Conservation (phyloP, 2,329 filamentous ascomycete genomes). For the Rhinocladiella mackenziei region DNA sequence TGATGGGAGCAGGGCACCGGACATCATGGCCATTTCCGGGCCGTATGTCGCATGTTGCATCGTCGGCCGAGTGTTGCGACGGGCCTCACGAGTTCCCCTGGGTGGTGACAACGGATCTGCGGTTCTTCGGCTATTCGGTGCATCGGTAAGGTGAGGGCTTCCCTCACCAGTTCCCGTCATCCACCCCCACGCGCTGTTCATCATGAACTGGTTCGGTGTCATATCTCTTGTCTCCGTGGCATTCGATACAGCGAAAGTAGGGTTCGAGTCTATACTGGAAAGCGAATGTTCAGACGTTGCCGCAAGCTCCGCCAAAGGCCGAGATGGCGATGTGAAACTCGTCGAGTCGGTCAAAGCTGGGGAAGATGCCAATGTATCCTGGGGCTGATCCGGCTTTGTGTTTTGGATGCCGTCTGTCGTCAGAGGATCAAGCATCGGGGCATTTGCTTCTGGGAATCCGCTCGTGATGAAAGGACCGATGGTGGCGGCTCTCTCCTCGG, state of each 20-base stretch:
- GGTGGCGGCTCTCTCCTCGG: slow-evolving; percentile 16
- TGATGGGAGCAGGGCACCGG: too few species aligned
- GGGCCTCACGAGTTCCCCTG: too few species aligned
- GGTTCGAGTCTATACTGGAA: slow-evolving; percentile 1
- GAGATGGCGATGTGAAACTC: too few species aligned
- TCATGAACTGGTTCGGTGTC: background rate
- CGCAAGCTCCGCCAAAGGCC: slow-evolving; percentile 15
- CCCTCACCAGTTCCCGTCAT: background rate
- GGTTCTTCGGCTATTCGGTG: too few species aligned
- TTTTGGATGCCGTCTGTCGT: background rate
- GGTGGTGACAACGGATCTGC: too few species aligned
- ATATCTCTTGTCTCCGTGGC: background rate
- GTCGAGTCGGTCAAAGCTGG: slow-evolving; percentile 3
- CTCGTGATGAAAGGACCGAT: slow-evolving; percentile 15
- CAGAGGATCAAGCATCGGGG: background rate
- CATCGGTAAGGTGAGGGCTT: background rate
- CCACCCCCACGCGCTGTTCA: background rate
- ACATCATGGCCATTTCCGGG: too few species aligned
- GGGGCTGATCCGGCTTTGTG: background rate
- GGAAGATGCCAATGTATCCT: slow-evolving; percentile 7
- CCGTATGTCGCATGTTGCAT: too few species aligned
- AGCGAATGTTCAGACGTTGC: slow-evolving; percentile 8
- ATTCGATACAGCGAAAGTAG: background rate
- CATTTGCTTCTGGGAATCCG: background rate
- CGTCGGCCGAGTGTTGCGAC: too few species aligned